Conservation (phyloP, 441 rosid genomes). For the Syzygium syzygioides region DNA sequence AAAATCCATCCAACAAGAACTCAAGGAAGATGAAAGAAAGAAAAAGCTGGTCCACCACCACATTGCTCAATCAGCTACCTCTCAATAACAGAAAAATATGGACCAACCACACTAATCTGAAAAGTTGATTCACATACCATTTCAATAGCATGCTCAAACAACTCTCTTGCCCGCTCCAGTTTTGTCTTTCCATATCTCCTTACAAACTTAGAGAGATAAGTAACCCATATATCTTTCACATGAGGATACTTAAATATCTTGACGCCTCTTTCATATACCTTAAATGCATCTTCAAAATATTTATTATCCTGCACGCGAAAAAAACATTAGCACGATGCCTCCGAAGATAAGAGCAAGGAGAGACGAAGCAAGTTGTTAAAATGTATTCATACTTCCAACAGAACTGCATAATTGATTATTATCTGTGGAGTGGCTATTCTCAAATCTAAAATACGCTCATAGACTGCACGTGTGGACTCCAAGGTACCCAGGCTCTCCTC, state of each 20-base stretch:
- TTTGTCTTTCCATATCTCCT: conserved; percentile 82
- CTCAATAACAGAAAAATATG: neutral
- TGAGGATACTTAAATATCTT: conserved; percentile 94
- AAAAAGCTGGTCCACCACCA: neutral
- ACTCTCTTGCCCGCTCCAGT: conserved; percentile 87
- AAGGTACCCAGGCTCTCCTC: conserved; percentile 89
- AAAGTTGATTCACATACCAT: conserved; percentile 19
- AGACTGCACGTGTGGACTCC: conserved; percentile 89
- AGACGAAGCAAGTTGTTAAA: neutral
- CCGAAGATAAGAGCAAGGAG: neutral
- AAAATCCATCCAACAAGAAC: neutral
- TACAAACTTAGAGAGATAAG: conserved; percentile 83
- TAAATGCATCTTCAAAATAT: conserved; percentile 96
- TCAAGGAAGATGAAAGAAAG: neutral
- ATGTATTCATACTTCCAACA: conserved; percentile 47
- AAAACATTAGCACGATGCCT: neutral
- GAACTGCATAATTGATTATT: conserved; percentile 73
- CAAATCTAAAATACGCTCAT: conserved; percentile 85
- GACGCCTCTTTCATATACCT: conserved; percentile 94
- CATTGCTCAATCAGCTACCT: neutral
- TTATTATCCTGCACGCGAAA: conserved; percentile 52
- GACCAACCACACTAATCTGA: neutral
- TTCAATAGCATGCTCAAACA: conserved; percentile 89
- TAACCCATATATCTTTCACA: conserved; percentile 90
- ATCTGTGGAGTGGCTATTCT: conserved; percentile 95